phyloP scores from a whole-genome alignment of 129 eudicot species.

The Pseudognaphalium luteoalbum region DNA sequence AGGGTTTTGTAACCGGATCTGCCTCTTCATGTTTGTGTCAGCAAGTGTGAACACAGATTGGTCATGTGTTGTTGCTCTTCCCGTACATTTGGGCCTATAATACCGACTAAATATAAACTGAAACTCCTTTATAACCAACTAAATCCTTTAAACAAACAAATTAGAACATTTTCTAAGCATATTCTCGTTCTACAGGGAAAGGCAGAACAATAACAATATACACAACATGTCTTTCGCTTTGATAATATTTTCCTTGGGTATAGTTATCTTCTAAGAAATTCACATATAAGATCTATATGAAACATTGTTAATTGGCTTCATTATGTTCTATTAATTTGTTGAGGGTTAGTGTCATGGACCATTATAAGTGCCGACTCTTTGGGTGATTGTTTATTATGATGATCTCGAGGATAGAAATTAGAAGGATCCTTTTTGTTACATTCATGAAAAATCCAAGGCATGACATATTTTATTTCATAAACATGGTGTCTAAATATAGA shows the following conservation, averaged over 20 bases:
- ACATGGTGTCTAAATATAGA: constrained; percentile 5
- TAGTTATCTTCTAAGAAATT: constrained; percentile 6
- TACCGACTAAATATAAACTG: background rate
- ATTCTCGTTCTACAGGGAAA: constrained; percentile 7
- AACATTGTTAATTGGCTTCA: background rate
- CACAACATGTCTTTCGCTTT: background rate
- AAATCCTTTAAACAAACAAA: background rate
- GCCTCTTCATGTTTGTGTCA: constrained; percentile 2
- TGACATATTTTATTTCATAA: background rate
- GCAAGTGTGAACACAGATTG: background rate
- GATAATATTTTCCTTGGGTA: background rate
- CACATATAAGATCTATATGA: background rate
- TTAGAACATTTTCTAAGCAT: background rate
- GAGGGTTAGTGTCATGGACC: background rate
- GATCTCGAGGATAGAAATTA: background rate
- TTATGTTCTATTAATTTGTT: constrained; percentile 2
- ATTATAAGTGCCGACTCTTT: background rate
- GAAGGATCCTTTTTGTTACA: background rate
- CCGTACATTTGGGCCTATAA: background rate
- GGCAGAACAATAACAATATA: background rate
- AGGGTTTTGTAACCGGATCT: constrained; percentile 10
- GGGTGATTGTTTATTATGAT: background rate
- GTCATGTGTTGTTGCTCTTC: background rate
- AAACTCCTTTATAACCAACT: background rate
- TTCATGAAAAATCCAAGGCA: background rate